Base-by-base conservation (phyloP, 345 rosid genomes). In the Eucalyptus pauciflora region DNA sequence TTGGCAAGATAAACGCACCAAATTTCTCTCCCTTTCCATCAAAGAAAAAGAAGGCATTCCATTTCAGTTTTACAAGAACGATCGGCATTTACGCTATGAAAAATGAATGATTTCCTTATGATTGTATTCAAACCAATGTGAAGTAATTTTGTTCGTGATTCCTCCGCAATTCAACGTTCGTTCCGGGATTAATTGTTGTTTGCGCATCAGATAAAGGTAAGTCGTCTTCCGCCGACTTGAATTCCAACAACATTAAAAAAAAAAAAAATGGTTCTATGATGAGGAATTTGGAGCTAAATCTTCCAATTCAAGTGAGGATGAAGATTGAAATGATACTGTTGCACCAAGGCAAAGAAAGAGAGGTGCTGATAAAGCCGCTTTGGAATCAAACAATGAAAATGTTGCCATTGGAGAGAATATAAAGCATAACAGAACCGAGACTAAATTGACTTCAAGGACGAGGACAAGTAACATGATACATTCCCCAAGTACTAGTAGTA, bases 231-330 rank as follows among this genome's bases (percentile, higher is more conserved):
- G 4, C 41, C 41, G 4, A 37, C 41, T 37, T 37, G 41, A 37
- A 37, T 37, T 37, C 41, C 41, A 37, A 37, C 41, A 37, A 37
- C 41, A 37, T 37, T 37, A 37, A 37, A 37, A 37, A 37, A 37
- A n/a, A n/a, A 37, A 94, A 93, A 96, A 90, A 51, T 52, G 56
- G 92, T 91, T 96, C 43, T 93, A 94, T 90, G 96, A 96, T 92
- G 99, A 95, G 93, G 92, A 95, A 71, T 98, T 96, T 92, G 96
- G 94, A 69, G 89, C 93, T 91, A 90, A 22, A 76, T 89, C 93
- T 37, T 91, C 93, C 62, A 89, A 89, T 86, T 90, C 90, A 33
- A 89, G 92, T 90, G 95, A 95, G 88, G 99, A 95, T 93, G 98
- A 96, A 54, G 95, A 94, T 88, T 93, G 94, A 92, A 87, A 86